Base-by-base conservation (phyloP, 495 filamentous ascomycete genomes). In the Aspergillus diversus region DNA sequence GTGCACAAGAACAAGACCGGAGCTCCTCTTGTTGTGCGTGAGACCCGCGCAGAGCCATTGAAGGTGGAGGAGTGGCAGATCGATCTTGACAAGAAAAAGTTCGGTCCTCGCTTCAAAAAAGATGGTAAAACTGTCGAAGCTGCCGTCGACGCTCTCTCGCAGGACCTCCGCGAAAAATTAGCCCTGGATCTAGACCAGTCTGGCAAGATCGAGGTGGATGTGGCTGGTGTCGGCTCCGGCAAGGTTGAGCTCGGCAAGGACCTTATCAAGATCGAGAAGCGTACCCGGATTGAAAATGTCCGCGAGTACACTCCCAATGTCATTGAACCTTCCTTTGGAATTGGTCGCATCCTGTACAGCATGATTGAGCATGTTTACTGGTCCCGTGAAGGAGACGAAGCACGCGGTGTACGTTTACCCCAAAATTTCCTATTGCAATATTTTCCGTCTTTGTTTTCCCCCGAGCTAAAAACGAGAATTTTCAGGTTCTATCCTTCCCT, bases 321-420 rank as follows among this genome's bases (percentile, higher is more conserved):
- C 33, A 92, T 94, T 60, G 90, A 94, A 77, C 91, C 91, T 1
- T 92, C 90, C 8, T 94, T 94, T 69, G 90, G 91, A 76, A 91
- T 94, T 65, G 90, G 91, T 53, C 83, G 90, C 54, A 92, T 93
- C 42, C 72, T 93, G 53, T 92, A 92, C 79, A 85, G 85, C 65
- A 74, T 92, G 67, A 86, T 92, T 57, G 90, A 94, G 77, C 91
- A 94, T 73, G 82, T 81, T 66, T 93, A 90, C 81, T 94, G 90
- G 90, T 86, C 82, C 34, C 83, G 89, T 50, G 78, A 82, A 50
- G 83, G 83, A 43, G 86, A 87, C 65, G 83, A 84, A 59, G 85
- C 85, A 21, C 84, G 89, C 66, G 86, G 85, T 69, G 87, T 89
- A 82, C 74, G 84, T 27, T 27, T 27, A 27, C 21, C 21, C 21